A percentile compares a stretch with the other conserved stretches of the same genome.
phyloP scores from a whole-genome alignment of 495 filamentous ascomycete genomes.

The Monascus purpureus region DNA sequence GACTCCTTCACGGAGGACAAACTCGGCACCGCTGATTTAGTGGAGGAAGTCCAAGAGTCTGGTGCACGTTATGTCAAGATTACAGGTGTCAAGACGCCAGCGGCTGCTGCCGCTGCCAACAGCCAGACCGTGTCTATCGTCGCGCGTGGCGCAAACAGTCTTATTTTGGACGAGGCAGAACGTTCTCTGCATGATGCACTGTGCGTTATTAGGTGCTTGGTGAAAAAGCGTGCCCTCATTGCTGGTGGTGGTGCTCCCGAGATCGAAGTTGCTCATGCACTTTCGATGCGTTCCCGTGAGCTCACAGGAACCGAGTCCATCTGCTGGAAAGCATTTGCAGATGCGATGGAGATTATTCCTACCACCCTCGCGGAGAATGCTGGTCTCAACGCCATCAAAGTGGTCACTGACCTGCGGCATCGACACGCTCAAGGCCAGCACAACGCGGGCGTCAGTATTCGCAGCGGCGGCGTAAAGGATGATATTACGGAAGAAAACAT shows the following conservation, averaged over 20 bases:
- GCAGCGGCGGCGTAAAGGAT: conserved; percentile 87
- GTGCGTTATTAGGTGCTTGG: conserved; percentile 91
- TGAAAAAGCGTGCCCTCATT: conserved; percentile 97
- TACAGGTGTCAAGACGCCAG: conserved; percentile 69
- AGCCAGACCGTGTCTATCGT: conserved; percentile 89
- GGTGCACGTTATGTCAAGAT: conserved; percentile 90
- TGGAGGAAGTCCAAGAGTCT: conserved; percentile 79
- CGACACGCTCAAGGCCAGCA: conserved; percentile 87
- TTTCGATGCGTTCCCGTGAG: conserved; percentile 66
- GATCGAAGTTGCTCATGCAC: conserved; percentile 76
- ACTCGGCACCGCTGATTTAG: conserved; percentile 85
- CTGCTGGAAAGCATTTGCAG: conserved; percentile 97
- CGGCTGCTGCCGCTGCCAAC: conserved; percentile 24
- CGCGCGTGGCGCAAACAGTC: conserved; percentile 79
- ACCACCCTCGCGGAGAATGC: conserved; percentile 96
- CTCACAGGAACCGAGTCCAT: conserved; percentile 86
- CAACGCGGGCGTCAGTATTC: conserved; percentile 94
- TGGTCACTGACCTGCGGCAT: conserved; percentile 93
- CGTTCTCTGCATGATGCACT: conserved; percentile 92
- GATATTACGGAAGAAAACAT: conserved; percentile 97
- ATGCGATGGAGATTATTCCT: conserved; percentile 93
- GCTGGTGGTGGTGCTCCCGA: conserved; percentile 94
- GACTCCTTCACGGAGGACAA: conserved; percentile 99
- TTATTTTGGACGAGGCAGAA: conserved; percentile 95
- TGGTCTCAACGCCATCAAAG: conserved; percentile 92